Evolutionary conservation across 108 stramenopile genomes (phyloP), one percentile per base, ranked within the genome.

Genomic region (Cylindrotheca closterium): DNA sequence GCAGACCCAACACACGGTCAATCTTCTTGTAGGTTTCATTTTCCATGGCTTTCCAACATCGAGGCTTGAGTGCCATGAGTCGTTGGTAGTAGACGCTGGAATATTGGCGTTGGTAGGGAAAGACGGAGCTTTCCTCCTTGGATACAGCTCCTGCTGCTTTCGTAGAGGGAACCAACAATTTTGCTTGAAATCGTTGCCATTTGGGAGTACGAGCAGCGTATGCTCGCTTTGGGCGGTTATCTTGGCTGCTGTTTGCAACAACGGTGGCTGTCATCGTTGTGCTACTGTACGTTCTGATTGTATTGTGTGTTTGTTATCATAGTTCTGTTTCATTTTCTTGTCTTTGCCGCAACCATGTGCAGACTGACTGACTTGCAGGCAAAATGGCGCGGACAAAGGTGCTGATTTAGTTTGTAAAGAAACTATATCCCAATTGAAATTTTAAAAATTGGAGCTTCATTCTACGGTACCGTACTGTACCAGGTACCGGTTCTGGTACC

Each of bases 61-160:
- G 70, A 27, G 30, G 60, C 19, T 75, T 76, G 21, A 94, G 70
- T 10, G 68, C 71, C 0, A 65, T 33, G 42, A 94, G 59, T 8
- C 93, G 86, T 8, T 83, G 71, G 48, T 83, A 68, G 72, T 94
- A 94, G 17, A 91, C 84, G 67, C 90, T 89, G 3, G 88, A 81
- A 70, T 91, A 94, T 65, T 94, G 93, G 23, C 88, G 84, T 59
- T 82, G 64, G 73, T 94, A 94, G 8, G 81, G 84, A 64, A 50
- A 50, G 15, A 42, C 15, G 37, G 7, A 7, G 26, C 52, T 37
- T 29, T 62, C 55, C 30, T 74, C 62, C 23, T 71, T 33, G 22
- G 46, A 42, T 57, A 37, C 27, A 27, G 57, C 22, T 10, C 12
- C 51, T 21, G 46, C 57, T 47, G 52, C 57, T 7, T 21, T n/a